phyloP scores from a whole-genome alignment of 1,139 yeast genomes.

The Blastobotrys buckinghamii region DNA sequence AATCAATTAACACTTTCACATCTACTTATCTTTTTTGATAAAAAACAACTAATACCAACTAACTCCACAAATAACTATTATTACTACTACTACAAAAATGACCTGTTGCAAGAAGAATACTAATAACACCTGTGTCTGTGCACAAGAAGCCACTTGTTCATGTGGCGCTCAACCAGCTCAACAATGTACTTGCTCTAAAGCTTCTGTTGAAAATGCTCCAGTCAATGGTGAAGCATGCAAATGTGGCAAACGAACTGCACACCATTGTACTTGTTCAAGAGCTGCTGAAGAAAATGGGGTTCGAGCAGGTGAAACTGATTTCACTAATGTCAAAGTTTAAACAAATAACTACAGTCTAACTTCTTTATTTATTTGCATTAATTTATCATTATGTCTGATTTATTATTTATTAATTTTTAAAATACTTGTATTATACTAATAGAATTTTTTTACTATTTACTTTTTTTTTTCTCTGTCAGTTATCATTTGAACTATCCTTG shows the following conservation, averaged over 20 bases:
- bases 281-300: constrained; percentile 30
- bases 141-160: constrained; percentile 40
- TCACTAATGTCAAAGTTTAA: constrained; percentile 31
- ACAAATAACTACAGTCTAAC: not conserved
- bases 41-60: not conserved
- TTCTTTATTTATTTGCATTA: not conserved
- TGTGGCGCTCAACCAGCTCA: constrained; percentile 39
- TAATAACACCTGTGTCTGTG: constrained; percentile 33
- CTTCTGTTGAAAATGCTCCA: constrained; percentile 33
- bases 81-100: not conserved
- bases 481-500: no score
- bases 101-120: constrained; percentile 10
- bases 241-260: constrained; percentile 37
- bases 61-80: not conserved
- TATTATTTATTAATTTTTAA: no score
- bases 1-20: not conserved
- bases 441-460: no score
- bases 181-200: constrained; percentile 35
- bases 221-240: constrained; percentile 32
- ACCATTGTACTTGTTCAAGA: constrained; percentile 38
- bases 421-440: no score
- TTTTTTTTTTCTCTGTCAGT: no score
- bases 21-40: not conserved
- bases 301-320: constrained; percentile 38
- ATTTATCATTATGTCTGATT: no score